Percentiles rank a stretch among this genome's conserved stretches.
Evolutionary conservation across 768 basidiomycete genomes (phyloP).

Genomic region (Boletus subcaerulescens): DNA sequence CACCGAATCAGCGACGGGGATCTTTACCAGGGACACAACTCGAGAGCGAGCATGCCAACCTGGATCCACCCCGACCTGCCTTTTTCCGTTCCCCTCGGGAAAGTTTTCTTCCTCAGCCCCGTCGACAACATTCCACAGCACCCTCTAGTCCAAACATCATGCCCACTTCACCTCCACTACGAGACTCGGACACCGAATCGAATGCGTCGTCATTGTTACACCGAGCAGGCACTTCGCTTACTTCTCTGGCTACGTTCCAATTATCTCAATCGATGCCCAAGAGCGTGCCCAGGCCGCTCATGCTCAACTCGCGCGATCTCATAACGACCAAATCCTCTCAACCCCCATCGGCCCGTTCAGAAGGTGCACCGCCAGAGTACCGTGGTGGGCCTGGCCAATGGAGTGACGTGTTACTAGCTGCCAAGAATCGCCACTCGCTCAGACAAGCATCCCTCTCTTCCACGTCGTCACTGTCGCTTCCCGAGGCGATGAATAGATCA

Average conservation of each 20-base stretch:
- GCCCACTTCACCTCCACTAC: constrained; percentile 3
- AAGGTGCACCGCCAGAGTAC: constrained; percentile 33
- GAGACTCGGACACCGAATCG: constrained; percentile 22
- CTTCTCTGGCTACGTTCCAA: constrained; percentile 43
- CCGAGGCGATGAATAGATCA: constrained; percentile 41
- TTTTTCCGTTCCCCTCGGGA: constrained; percentile 58
- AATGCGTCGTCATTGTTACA: constrained; percentile 31
- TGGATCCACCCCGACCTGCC: constrained; percentile 52
- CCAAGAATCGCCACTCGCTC: constrained; percentile 33
- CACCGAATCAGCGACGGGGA: constrained; percentile 30
- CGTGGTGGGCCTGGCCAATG: constrained; percentile 37
- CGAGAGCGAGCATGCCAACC: constrained; percentile 37
- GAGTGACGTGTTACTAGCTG: constrained; percentile 45
- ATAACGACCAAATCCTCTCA: constrained; percentile 34
- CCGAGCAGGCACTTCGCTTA: constrained; percentile 39
- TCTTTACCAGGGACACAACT: constrained; percentile 41
- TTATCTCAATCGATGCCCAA: constrained; percentile 38
- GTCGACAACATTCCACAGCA: constrained; percentile 26
- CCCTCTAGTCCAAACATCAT: constrained; percentile 32
- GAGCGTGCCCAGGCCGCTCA: constrained; percentile 61
- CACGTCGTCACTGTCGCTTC: constrained; percentile 58
- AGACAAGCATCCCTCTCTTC: constrained; percentile 62
- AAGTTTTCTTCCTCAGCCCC: constrained; percentile 44
- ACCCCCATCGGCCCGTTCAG: constrained; percentile 31
- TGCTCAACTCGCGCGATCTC: constrained; percentile 53